These are phyloP conservation scores for Tetracladium setigerum DNA, from an alignment of 495 filamentous ascomycete genomes.

Conservation along the genomic window DNA sequence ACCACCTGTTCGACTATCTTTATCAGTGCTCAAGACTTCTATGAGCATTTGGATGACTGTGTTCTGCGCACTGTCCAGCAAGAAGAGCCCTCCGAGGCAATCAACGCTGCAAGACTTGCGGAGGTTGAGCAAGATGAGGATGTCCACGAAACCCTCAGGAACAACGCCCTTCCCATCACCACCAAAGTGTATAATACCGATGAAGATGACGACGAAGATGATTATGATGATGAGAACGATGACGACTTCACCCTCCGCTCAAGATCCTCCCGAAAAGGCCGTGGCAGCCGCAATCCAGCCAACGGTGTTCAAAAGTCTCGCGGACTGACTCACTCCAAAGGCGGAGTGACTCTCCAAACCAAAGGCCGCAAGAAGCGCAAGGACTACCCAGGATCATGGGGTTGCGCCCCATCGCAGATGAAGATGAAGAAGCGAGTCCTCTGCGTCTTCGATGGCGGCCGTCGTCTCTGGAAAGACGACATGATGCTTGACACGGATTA, in stretches of 20 bases:
- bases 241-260: conserved; percentile 47
- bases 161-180: conserved; percentile 62
- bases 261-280: conserved; percentile 23
- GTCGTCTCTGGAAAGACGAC: conserved; percentile 93
- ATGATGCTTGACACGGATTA: conserved; percentile 97
- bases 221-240: conserved; percentile 50
- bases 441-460: conserved; percentile 82
- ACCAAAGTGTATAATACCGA: conserved; percentile 36
- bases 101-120: conserved; percentile 79
- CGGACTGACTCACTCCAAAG: conserved; percentile 53
- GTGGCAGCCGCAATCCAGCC: conserved; percentile 30
- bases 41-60: conserved; percentile 98
- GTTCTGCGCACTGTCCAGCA: conserved; percentile 96
- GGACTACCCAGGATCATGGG: conserved; percentile 89
- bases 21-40: conserved; percentile 93
- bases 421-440: conserved; percentile 96
- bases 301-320: conserved; percentile 43
- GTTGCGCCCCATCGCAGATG: conserved; percentile 82
- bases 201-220: conserved; percentile 59
- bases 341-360: conserved; percentile 48
- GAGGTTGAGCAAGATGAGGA: conserved; percentile 78
- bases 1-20: conserved; percentile 92
- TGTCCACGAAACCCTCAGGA: conserved; percentile 76
- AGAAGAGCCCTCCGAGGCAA: conserved; percentile 90
- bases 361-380: conserved; percentile 80